Evolutionary conservation across 768 basidiomycete genomes (phyloP).

Genomic region (Lenzites betulinus): DNA sequence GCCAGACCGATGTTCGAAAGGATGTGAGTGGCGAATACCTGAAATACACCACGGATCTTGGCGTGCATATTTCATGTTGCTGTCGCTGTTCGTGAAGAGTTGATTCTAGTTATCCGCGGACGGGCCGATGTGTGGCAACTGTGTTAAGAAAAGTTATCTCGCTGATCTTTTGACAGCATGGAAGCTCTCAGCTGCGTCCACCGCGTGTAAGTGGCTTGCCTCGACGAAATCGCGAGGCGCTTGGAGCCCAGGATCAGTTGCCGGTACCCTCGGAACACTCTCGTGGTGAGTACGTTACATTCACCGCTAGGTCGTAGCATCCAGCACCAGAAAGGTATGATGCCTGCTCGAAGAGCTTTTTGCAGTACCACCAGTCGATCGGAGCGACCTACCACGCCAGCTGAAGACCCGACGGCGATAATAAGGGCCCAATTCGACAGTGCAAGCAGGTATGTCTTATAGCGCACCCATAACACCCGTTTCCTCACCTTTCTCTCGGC

Average conservation of each 20-base stretch:
- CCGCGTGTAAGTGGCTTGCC: background rate
- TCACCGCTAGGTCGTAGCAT: background rate
- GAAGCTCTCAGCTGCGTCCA: background rate
- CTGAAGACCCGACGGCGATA: too few relatives aligned
- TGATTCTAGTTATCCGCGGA: too few relatives aligned
- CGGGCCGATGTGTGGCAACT: background rate
- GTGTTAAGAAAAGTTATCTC: background rate
- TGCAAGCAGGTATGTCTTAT: background rate
- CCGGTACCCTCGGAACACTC: background rate
- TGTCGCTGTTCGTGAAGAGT: too few relatives aligned
- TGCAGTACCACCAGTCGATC: too few relatives aligned
- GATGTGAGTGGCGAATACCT: background rate
- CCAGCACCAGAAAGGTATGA: too few relatives aligned
- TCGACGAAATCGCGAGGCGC: background rate
- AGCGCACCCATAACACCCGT: background rate
- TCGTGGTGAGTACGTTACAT: background rate
- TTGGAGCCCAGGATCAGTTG: background rate
- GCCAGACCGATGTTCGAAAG: background rate
- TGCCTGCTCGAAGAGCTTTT: too few relatives aligned
- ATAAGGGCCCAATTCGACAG: too few relatives aligned
- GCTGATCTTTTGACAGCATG: background rate
- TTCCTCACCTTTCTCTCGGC: background rate
- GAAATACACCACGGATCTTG: too few relatives aligned
- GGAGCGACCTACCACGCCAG: too few relatives aligned
- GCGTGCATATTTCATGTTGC: too few relatives aligned